Conservation (phyloP, 495 filamentous ascomycete genomes). For the Amniculicola lignicola region DNA sequence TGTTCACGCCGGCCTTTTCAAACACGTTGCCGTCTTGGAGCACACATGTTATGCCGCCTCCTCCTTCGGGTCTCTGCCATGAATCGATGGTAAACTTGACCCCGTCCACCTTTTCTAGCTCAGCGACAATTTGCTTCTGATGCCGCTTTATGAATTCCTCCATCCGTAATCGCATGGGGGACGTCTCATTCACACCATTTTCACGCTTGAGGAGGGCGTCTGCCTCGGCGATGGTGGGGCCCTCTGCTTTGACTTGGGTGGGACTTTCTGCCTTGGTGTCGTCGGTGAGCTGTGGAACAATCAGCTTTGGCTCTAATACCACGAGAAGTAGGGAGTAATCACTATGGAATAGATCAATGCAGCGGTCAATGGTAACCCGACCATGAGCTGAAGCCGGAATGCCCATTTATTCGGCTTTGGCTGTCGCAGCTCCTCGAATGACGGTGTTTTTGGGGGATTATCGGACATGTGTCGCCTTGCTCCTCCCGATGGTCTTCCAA, state of each 20-base stretch:
- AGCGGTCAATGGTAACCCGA: slow-evolving; percentile 61
- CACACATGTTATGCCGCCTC: slow-evolving; percentile 84
- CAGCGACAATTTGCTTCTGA: slow-evolving; percentile 78
- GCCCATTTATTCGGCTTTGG: slow-evolving; percentile 30
- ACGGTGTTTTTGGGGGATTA: slow-evolving; percentile 8
- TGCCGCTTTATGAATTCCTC: slow-evolving; percentile 90
- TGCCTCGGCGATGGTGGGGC: slow-evolving; percentile 69
- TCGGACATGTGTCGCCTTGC: slow-evolving; percentile 29
- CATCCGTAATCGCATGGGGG: slow-evolving; percentile 97
- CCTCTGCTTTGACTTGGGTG: slow-evolving; percentile 50
- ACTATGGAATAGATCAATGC: slow-evolving; percentile 69
- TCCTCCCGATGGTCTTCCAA: too few relatives aligned
- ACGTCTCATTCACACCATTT: slow-evolving; percentile 62
- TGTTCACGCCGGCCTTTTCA: slow-evolving; percentile 96
- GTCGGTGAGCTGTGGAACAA: slow-evolving; percentile 27
- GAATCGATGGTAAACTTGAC: slow-evolving; percentile 73
- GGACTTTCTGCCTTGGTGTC: too few relatives aligned
- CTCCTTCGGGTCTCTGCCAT: slow-evolving; percentile 84
- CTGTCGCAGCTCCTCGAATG: slow-evolving; percentile 15
- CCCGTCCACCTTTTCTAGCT: slow-evolving; percentile 78
- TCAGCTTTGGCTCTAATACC: slow-evolving; percentile 9
- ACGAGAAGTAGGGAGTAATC: slow-evolving; percentile 13
- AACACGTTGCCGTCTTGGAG: slow-evolving; percentile 95
- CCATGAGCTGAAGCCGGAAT: slow-evolving; percentile 49
- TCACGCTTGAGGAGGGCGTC: slow-evolving; percentile 66